A percentile compares a stretch with the other conserved stretches of the same genome.
Evolutionary conservation across 495 filamentous ascomycete species (phyloP).

Genomic region (Cercophora samala): DNA sequence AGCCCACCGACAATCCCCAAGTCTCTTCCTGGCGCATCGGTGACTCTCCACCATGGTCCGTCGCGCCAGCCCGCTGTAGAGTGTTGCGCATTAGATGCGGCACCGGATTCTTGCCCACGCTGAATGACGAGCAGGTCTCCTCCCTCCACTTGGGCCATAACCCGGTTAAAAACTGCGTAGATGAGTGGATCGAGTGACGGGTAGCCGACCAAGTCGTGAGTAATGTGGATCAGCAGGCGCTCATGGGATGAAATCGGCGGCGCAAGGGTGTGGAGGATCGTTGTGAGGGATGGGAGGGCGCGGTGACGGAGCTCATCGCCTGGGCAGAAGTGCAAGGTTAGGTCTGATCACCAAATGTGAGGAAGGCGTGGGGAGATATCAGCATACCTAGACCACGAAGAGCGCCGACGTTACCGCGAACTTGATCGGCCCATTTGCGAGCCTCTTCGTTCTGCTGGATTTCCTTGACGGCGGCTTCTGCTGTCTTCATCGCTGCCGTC

Average conservation of each 20-base stretch:
- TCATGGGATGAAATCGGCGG: conserved; percentile 97
- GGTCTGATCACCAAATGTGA: background rate
- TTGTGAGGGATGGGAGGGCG: conserved; percentile 91
- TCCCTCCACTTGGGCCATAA: conserved; percentile 98
- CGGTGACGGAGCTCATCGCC: conserved; percentile 86
- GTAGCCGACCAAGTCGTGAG: conserved; percentile 91
- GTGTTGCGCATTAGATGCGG: conserved; percentile 20
- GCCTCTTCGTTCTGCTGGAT: conserved; percentile 96
- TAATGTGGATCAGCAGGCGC: conserved; percentile 95
- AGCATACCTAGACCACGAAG: conserved; percentile 76
- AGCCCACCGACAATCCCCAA: conserved; percentile 78
- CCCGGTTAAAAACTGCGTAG: conserved; percentile 87
- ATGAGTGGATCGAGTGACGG: conserved; percentile 92
- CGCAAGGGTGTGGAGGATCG: conserved; percentile 88
- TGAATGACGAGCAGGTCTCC: conserved; percentile 96
- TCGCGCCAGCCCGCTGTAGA: conserved; percentile 71
- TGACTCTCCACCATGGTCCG: conserved; percentile 91
- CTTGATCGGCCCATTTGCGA: conserved; percentile 91
- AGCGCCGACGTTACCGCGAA: conserved; percentile 84
- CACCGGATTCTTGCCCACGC: conserved; percentile 76
- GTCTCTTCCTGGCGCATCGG: conserved; percentile 60
- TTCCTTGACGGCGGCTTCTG: conserved; percentile 88
- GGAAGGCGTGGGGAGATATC: too few species aligned
- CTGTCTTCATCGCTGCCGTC: conserved; percentile 85
- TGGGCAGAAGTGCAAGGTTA: conserved; percentile 34